Evolutionary conservation across 306 rosid species (phyloP).

Genomic region (Cucurbita ficifolia): DNA sequence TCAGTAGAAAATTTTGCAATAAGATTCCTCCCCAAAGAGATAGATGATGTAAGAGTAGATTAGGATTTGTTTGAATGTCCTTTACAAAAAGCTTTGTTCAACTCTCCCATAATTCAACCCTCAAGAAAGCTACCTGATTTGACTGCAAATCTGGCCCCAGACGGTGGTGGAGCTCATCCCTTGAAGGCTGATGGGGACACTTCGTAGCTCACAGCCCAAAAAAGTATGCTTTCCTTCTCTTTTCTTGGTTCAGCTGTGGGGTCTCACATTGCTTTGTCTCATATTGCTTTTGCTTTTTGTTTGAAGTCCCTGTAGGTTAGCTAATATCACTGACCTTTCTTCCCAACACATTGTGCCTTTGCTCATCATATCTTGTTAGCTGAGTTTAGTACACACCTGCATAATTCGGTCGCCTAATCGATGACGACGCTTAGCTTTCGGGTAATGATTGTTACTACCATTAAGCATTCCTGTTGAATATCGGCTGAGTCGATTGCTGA

Average conservation of each 20-base stretch:
- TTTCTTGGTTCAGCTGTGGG: slow-evolving; percentile 48
- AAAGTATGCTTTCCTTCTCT: slow-evolving; percentile 46
- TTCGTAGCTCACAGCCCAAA: slow-evolving; percentile 77
- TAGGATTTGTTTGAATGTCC: background rate
- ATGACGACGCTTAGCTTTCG: slow-evolving; percentile 25
- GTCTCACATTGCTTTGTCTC: slow-evolving; percentile 39
- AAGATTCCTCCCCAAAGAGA: slow-evolving; percentile 1
- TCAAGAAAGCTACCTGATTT: slow-evolving; percentile 17
- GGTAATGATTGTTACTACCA: slow-evolving; percentile 17
- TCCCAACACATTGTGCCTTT: slow-evolving; percentile 25
- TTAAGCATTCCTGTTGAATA: background rate
- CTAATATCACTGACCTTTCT: slow-evolving; percentile 27
- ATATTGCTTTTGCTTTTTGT: slow-evolving; percentile 29
- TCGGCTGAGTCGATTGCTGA: background rate
- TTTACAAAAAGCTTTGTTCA: background rate
- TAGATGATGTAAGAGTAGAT: background rate
- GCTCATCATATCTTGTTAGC: slow-evolving; percentile 34
- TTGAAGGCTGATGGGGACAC: slow-evolving; percentile 52
- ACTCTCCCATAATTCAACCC: slow-evolving; percentile 6
- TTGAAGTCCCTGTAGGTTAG: slow-evolving; percentile 29
- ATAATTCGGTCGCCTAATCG: slow-evolving; percentile 31
- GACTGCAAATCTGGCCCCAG: slow-evolving; percentile 55
- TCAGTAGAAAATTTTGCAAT: background rate
- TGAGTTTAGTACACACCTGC: slow-evolving; percentile 17
- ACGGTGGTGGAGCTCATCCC: slow-evolving; percentile 39